Conservation (phyloP, 73 alveolate genomes). For the Blepharisma japonicum region DNA sequence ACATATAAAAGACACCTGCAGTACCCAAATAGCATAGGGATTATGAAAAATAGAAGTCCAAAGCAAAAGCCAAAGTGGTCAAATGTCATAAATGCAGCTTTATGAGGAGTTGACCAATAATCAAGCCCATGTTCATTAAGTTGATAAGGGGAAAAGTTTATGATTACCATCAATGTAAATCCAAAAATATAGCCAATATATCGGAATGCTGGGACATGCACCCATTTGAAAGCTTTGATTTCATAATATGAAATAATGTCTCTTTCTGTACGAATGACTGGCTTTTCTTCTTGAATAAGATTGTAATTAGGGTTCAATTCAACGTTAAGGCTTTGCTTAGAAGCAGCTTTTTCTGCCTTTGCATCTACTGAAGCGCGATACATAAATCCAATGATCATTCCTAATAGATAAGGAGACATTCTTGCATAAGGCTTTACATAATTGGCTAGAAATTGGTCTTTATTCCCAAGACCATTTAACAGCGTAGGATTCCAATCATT, state of each 20-base stretch:
- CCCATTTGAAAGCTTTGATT: neutral
- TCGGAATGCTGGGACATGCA: neutral
- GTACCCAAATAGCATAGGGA: neutral
- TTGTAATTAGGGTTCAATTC: neutral
- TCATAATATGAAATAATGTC: neutral
- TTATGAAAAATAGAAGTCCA: neutral
- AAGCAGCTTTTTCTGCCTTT: neutral
- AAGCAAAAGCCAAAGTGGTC: neutral
- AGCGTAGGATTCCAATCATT: neutral
- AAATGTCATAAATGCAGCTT: neutral
- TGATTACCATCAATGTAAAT: neutral
- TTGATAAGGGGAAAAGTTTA: neutral
- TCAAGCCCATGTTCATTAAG: conserved; percentile 4
- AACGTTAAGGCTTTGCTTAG: conserved; percentile 27
- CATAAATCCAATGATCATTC: conserved; percentile 32
- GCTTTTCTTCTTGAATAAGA: neutral
- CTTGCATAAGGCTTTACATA: conserved; percentile 45
- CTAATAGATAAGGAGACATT: conserved; percentile 39
- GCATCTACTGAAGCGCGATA: conserved; percentile 27
- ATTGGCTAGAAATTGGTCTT: neutral
- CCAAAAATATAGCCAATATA: neutral
- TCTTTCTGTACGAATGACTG: neutral
- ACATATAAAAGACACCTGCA: neutral
- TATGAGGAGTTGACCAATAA: neutral
- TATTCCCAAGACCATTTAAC: neutral